Conservation (phyloP, 192 early-diverging fungal species). For the Coemansia biformis region DNA sequence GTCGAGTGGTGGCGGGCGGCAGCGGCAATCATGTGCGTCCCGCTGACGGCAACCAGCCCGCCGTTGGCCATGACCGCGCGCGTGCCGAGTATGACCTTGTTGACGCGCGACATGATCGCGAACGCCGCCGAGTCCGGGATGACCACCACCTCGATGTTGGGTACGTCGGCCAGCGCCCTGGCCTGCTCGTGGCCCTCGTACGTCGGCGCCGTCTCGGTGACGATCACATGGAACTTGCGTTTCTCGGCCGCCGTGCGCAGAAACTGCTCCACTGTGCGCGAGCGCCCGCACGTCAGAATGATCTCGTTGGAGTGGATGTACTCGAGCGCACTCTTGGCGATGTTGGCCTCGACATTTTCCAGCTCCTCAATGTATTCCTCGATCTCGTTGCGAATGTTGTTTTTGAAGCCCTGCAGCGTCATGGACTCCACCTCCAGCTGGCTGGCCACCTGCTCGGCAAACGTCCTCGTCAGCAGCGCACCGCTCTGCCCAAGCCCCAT, state of each 20-base stretch:
- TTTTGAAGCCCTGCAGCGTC: conserved; percentile 57
- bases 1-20: conserved; percentile 90
- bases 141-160: conserved; percentile 86
- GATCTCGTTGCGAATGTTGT: conserved; percentile 73
- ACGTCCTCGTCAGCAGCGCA: neutral
- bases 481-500: conserved; percentile 24
- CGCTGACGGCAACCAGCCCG: conserved; percentile 76
- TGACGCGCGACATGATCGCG: conserved; percentile 96
- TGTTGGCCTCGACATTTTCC: conserved; percentile 68
- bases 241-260: conserved; percentile 78
- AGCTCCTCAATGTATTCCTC: conserved; percentile 86
- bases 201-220: conserved; percentile 86
- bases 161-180: conserved; percentile 53
- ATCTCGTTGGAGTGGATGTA: conserved; percentile 96
- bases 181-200: conserved; percentile 88
- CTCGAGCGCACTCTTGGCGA: conserved; percentile 78
- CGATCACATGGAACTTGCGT: conserved; percentile 90
- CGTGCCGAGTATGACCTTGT: conserved; percentile 92
- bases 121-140: conserved; percentile 91
- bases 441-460: conserved; percentile 49
- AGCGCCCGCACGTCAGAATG: conserved; percentile 87
- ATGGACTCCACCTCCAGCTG: conserved; percentile 30
- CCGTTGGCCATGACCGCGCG: conserved; percentile 93
- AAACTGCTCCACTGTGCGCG: conserved; percentile 80
- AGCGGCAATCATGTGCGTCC: conserved; percentile 75